Evolutionary conservation across 2,329 filamentous ascomycete genomes (phyloP).

Genomic region (Stagonosporopsis cucurbitacearum): DNA sequence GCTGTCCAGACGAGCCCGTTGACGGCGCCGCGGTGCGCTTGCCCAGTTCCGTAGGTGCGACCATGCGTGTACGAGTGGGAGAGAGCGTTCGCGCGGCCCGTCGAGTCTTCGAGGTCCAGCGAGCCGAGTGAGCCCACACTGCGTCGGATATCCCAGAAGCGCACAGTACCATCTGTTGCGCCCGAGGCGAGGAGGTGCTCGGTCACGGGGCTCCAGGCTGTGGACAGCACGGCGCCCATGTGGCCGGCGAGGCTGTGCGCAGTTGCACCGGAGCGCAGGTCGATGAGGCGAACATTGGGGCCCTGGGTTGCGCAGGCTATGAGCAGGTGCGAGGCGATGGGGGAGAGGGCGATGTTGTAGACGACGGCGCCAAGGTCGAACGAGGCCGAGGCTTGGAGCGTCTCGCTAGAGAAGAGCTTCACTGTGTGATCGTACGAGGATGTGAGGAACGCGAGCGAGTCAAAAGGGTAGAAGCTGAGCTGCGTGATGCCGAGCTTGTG

Average conservation of each 20-base stretch:
- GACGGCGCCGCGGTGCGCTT: slow-evolving; percentile 79
- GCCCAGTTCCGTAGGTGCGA: slow-evolving; percentile 42
- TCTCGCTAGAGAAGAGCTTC: slow-evolving; percentile 75
- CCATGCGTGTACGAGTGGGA: slow-evolving; percentile 53
- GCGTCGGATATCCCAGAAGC: slow-evolving; percentile 86
- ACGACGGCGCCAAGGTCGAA: slow-evolving; percentile 73
- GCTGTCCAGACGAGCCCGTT: slow-evolving; percentile 88
- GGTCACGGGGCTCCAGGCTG: slow-evolving; percentile 80
- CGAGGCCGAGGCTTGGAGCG: slow-evolving; percentile 65
- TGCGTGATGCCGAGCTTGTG: slow-evolving; percentile 78
- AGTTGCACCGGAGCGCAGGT: slow-evolving; percentile 80
- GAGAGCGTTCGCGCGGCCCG: slow-evolving; percentile 66
- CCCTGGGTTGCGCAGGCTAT: slow-evolving; percentile 90
- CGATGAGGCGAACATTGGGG: slow-evolving; percentile 81
- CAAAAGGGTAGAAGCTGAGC: slow-evolving; percentile 79
- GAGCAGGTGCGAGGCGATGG: slow-evolving; percentile 73
- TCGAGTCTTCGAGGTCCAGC: slow-evolving; percentile 82
- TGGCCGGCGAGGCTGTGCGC: slow-evolving; percentile 60
- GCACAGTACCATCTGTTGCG: slow-evolving; percentile 81
- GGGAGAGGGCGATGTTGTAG: slow-evolving; percentile 80
- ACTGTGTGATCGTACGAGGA: slow-evolving; percentile 79
- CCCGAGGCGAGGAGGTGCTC: slow-evolving; percentile 84
- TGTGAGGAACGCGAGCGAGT: slow-evolving; percentile 75
- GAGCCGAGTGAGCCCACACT: slow-evolving; percentile 77
- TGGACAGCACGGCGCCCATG: slow-evolving; percentile 62